These are phyloP conservation scores for Pichia paraexigua DNA, from an alignment of 805 yeast species.

Conservation along the genomic window DNA sequence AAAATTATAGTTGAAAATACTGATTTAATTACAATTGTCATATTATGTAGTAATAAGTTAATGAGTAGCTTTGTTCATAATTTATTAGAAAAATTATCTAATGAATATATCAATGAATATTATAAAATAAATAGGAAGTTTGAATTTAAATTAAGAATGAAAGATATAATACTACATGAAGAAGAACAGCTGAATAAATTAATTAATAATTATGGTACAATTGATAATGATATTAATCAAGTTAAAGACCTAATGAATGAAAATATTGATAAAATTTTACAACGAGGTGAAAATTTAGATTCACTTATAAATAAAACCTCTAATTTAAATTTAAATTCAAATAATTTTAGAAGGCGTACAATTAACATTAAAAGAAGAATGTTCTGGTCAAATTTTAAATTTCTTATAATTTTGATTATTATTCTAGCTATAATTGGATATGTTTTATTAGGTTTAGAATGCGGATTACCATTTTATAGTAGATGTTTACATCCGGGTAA, in stretches of 20 bases:
- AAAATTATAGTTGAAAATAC: slow-evolving; percentile 36
- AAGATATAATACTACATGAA: slow-evolving; percentile 47
- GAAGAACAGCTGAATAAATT: slow-evolving; percentile 39
- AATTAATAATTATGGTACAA: slow-evolving; percentile 27
- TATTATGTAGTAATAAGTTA: slow-evolving; percentile 37
- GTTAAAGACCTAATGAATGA: slow-evolving; percentile 64
- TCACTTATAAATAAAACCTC: slow-evolving; percentile 74
- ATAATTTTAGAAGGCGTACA: slow-evolving; percentile 63
- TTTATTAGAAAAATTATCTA: slow-evolving; percentile 42
- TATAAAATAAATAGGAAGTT: slow-evolving; percentile 17
- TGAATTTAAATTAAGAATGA: slow-evolving; percentile 50
- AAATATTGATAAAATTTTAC: slow-evolving; percentile 61
- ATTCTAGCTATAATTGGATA: slow-evolving; percentile 32
- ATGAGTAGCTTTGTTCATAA: slow-evolving; percentile 39
- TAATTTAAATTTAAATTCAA: slow-evolving; percentile 56
- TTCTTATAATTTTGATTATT: slow-evolving; percentile 27
- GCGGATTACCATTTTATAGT: slow-evolving; percentile 46
- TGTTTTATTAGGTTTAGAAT: slow-evolving; percentile 40
- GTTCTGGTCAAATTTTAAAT: slow-evolving; percentile 60
- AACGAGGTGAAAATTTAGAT: slow-evolving; percentile 71
- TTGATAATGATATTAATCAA: slow-evolving; percentile 49
- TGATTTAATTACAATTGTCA: slow-evolving; percentile 45
- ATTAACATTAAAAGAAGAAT: slow-evolving; percentile 51
- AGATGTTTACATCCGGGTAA: slow-evolving; percentile 31
- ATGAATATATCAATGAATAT: slow-evolving; percentile 31